phyloP scores from a whole-genome alignment of 176 grass and related monocot species.

The Zoysia pacifica region DNA sequence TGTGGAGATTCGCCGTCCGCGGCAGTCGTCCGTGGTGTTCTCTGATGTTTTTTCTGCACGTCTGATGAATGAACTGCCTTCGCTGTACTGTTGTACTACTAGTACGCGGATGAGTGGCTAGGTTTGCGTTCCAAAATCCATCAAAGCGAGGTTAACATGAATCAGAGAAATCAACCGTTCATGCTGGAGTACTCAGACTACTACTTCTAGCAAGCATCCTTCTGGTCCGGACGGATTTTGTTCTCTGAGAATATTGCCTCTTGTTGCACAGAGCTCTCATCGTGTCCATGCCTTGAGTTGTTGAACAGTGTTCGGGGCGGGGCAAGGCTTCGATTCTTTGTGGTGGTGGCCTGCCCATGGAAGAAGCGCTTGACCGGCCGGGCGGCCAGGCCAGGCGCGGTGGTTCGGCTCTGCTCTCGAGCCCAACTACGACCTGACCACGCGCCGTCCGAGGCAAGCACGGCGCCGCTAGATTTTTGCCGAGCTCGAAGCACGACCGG shows the following conservation, averaged over 20 bases:
- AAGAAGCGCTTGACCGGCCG: conserved; percentile 22
- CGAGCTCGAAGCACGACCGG: conserved; percentile 28
- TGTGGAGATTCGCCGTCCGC: neutral
- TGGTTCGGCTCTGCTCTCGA: conserved; percentile 39
- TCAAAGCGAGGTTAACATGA: no score
- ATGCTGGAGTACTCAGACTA: no score
- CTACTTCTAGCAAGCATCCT: no score
- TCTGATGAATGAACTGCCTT: no score
- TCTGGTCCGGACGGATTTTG: no score
- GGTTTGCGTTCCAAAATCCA: no score
- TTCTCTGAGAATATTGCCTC: no score
- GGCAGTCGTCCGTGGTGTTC: neutral
- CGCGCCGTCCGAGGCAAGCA: neutral
- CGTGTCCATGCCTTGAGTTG: no score
- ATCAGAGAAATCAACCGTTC: no score
- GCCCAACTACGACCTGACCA: conserved; percentile 41
- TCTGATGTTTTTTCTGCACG: neutral
- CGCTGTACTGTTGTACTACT: no score
- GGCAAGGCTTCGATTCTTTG: neutral
- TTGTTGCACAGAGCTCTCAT: no score
- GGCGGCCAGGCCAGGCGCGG: neutral
- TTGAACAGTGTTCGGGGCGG: neutral
- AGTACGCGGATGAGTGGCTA: no score
- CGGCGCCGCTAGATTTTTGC: neutral
- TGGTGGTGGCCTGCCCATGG: conserved; percentile 5